These are phyloP conservation scores for Colletotrichum gloeosporioides DNA, from an alignment of 2,329 filamentous ascomycete genomes.

Conservation along the genomic window DNA sequence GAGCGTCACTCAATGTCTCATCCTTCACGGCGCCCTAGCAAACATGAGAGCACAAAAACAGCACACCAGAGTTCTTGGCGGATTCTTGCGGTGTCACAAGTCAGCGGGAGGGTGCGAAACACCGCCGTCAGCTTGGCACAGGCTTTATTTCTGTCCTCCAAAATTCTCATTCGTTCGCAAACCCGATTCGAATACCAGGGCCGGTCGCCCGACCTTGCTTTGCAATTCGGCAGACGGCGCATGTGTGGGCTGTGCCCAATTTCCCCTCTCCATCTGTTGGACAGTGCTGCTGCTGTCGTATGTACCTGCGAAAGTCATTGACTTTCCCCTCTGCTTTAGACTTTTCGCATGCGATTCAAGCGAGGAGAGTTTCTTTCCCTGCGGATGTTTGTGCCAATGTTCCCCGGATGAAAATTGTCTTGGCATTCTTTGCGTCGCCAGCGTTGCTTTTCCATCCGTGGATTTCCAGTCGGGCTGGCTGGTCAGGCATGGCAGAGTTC, in stretches of 20 bases:
- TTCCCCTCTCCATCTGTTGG: neutral
- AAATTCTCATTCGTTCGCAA: constrained; percentile 1
- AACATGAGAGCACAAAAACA: neutral
- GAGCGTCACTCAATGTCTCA: constrained; percentile 1
- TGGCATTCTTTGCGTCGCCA: neutral
- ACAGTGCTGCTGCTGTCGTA: neutral
- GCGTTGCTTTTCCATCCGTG: neutral
- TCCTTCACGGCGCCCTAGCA: neutral
- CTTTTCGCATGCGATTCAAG: neutral
- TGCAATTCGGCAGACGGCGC: neutral
- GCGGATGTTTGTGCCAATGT: neutral
- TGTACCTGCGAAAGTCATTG: neutral
- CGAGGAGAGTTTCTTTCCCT: neutral
- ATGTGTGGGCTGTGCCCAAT: neutral
- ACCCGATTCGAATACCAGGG: neutral
- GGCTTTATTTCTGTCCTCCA: constrained; percentile 4
- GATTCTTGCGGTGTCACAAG: constrained; percentile 11
- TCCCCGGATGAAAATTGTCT: neutral
- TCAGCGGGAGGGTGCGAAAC: constrained; percentile 1
- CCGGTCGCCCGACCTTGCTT: neutral
- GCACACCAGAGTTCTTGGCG: constrained; percentile 3
- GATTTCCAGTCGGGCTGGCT: neutral
- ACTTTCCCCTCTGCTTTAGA: neutral
- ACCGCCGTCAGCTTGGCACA: constrained; percentile 9
- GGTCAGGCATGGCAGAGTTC: neutral